Percentiles rank a stretch among this genome's conserved stretches.
phyloP scores from a whole-genome alignment of 805 yeast species.

The Starmera dryadoides region DNA sequence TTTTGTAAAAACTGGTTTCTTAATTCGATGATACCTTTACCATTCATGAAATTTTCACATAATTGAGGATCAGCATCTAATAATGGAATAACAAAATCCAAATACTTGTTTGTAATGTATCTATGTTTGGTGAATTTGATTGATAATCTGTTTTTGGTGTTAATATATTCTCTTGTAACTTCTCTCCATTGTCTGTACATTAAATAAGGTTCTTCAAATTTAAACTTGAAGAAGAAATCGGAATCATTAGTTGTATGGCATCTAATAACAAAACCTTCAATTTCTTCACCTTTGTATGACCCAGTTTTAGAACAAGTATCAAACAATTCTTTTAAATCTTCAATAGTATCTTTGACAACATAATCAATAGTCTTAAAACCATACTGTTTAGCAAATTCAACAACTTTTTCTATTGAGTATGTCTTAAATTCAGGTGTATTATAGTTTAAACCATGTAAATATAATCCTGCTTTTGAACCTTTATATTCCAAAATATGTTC shows the following conservation, averaged over 20 bases:
- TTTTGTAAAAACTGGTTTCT: constrained; percentile 56
- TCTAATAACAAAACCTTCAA: constrained; percentile 92
- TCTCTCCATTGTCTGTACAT: constrained; percentile 90
- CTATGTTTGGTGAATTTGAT: constrained; percentile 45
- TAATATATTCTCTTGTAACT: constrained; percentile 56
- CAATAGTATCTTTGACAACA: constrained; percentile 29
- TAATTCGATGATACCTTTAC: constrained; percentile 68
- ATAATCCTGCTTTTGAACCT: constrained; percentile 66
- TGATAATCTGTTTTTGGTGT: constrained; percentile 19
- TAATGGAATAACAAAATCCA: constrained; percentile 56
- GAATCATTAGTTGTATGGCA: constrained; percentile 30
- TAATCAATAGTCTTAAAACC: constrained; percentile 64
- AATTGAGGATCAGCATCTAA: constrained; percentile 42
- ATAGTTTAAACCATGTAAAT: constrained; percentile 80
- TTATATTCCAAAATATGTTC: constrained; percentile 84
- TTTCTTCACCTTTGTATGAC: constrained; percentile 58
- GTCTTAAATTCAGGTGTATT: constrained; percentile 64
- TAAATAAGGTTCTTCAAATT: constrained; percentile 91
- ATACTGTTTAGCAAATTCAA: constrained; percentile 51
- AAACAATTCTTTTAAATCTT: constrained; percentile 41
- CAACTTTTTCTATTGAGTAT: constrained; percentile 51
- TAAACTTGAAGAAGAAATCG: constrained; percentile 86
- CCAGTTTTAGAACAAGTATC: constrained; percentile 59
- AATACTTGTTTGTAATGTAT: constrained; percentile 55
- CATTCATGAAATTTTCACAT: constrained; percentile 37